Percentiles rank a stretch among this genome's conserved stretches.
Conservation (phyloP, 768 basidiomycete genomes). For the Lyophyllum atratum region DNA sequence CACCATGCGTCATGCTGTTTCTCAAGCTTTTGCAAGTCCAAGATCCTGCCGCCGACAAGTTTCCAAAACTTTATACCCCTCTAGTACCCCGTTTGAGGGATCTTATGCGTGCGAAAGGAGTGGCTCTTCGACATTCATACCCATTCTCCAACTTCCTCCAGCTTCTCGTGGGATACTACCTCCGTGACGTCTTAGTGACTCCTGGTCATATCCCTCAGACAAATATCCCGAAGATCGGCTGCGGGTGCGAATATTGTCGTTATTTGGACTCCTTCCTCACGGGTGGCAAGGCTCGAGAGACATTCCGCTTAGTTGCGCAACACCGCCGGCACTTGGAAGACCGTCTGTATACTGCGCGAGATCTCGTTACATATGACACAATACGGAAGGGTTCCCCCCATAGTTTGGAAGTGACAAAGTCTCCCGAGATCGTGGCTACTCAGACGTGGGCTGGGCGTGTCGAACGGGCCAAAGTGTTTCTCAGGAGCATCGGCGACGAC, state of each 20-base stretch:
- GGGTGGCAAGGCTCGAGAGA: background rate
- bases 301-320: constrained; percentile 19
- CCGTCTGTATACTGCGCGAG: constrained; percentile 16
- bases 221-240: constrained; percentile 30
- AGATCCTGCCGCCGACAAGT: constrained; percentile 16
- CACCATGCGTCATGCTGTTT: constrained; percentile 24
- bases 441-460: constrained; percentile 24
- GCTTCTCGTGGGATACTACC: constrained; percentile 27
- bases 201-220: constrained; percentile 13
- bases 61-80: constrained; percentile 26
- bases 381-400: constrained; percentile 27
- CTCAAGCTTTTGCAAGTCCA: constrained; percentile 20
- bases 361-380: constrained; percentile 26
- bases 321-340: constrained; percentile 26
- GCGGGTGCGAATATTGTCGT: constrained; percentile 34
- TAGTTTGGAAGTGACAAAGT: constrained; percentile 29
- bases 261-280: constrained; percentile 8
- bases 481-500: constrained; percentile 28
- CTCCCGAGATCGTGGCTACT: constrained; percentile 18
- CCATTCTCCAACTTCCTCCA: constrained; percentile 32
- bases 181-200: constrained; percentile 28
- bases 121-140: constrained; percentile 19
- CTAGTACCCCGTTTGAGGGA: constrained; percentile 25
- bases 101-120: constrained; percentile 13
- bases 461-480: constrained; percentile 24